Evolutionary conservation across 78 protist genomes (phyloP).

Genomic region (Trichosphaerium sp.): DNA sequence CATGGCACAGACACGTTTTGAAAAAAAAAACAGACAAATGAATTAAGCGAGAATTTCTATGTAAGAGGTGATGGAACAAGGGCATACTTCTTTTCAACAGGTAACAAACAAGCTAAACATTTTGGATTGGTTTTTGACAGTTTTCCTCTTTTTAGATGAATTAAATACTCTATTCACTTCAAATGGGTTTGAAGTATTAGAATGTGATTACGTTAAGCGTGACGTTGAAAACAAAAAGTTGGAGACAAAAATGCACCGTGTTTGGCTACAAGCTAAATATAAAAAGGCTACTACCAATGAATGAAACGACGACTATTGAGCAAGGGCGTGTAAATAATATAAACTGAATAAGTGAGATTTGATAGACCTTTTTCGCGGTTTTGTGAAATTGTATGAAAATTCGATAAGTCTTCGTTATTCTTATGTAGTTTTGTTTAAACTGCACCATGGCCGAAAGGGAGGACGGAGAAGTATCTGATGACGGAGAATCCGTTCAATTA

Average conservation of each 20-base stretch:
- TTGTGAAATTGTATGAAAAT: no score
- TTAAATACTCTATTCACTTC: background rate
- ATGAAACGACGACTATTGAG: no score
- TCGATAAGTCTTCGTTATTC: no score
- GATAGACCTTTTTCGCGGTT: no score
- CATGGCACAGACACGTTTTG: conserved; percentile 5
- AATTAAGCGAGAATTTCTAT: background rate
- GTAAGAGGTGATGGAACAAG: conserved; percentile 46
- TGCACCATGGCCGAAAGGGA: no score
- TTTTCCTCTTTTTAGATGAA: background rate
- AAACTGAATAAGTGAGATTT: no score
- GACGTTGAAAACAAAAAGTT: conserved; percentile 1
- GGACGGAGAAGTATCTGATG: no score
- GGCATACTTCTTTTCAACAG: conserved; percentile 7
- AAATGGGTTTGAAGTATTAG: background rate
- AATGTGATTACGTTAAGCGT: background rate
- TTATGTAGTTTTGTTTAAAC: no score
- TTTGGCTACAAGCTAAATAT: conserved; percentile 8
- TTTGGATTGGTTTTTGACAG: background rate
- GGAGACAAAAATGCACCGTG: conserved; percentile 2
- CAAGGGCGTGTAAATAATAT: no score
- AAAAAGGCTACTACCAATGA: background rate
- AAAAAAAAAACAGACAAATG: background rate
- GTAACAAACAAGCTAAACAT: background rate
- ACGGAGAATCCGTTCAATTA: no score